Percentiles rank a stretch among this genome's conserved stretches.
These are phyloP conservation scores for Chlorella vulgaris DNA, from an alignment of 139 green algal genomes.

Conservation along the genomic window DNA sequence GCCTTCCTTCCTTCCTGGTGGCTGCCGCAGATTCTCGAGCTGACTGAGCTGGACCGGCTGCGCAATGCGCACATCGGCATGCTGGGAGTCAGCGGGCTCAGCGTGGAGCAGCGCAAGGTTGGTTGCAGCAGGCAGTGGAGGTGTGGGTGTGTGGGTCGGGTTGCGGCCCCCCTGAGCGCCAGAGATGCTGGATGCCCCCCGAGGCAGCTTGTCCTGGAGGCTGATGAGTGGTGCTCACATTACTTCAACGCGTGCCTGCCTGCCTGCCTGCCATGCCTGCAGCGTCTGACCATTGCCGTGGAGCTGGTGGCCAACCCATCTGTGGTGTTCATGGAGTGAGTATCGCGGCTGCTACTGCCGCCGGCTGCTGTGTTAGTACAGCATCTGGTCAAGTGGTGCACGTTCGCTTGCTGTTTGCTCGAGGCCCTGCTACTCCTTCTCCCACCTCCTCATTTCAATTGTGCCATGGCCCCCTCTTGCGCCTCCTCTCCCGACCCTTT, in stretches of 20 bases:
- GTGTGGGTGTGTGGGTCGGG: not conserved
- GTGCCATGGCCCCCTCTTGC: constrained; percentile 13
- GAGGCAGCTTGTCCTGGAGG: too few species aligned
- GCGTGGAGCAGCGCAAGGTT: constrained; percentile 58
- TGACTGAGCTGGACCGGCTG: constrained; percentile 66
- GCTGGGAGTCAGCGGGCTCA: constrained; percentile 50
- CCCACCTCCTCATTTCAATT: not conserved
- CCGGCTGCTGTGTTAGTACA: not conserved
- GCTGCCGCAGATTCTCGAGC: constrained; percentile 33
- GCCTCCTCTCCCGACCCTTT: not conserved
- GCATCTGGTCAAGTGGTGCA: not conserved
- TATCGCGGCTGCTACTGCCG: not conserved
- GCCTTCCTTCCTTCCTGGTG: not conserved
- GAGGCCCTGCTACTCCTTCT: too few species aligned
- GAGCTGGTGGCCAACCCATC: constrained; percentile 60
- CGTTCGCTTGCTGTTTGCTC: too few species aligned
- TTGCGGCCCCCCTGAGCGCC: too few species aligned
- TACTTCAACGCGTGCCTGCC: too few species aligned
- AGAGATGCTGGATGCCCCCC: too few species aligned
- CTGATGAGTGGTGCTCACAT: too few species aligned
- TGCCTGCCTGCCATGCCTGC: constrained; percentile 31
- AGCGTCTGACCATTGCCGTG: constrained; percentile 60
- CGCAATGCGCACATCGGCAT: constrained; percentile 45
- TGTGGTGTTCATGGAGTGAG: constrained; percentile 42
- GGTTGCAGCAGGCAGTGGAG: not conserved